Percentiles rank a stretch among this genome's conserved stretches.
These are phyloP conservation scores for Pythium aquatile DNA, from an alignment of 352 stramenopile species.

Conservation along the genomic window DNA sequence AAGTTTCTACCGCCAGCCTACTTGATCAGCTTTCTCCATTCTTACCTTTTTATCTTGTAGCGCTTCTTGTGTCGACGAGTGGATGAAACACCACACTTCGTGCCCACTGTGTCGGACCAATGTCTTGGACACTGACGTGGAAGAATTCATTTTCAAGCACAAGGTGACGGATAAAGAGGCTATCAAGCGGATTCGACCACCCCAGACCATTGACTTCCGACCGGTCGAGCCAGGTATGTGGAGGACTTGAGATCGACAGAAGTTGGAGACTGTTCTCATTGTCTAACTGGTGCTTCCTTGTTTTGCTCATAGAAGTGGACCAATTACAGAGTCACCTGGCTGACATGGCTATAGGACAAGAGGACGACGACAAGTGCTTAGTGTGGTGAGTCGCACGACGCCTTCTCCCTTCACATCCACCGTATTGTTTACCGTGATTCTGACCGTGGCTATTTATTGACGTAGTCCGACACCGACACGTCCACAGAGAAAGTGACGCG, in stretches of 20 bases:
- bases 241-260: neutral
- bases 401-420: neutral
- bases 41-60: constrained; percentile 28
- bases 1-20: constrained; percentile 18
- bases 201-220: constrained; percentile 62
- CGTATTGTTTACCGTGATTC: neutral
- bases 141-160: constrained; percentile 50
- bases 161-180: constrained; percentile 79
- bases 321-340: constrained; percentile 21
- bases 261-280: neutral
- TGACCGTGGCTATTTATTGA: no score
- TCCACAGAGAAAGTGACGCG: constrained; percentile 21
- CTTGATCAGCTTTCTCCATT: neutral
- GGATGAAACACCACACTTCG: constrained; percentile 85
- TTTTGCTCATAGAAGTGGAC: constrained; percentile 18
- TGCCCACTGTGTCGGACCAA: constrained; percentile 80
- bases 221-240: constrained; percentile 65
- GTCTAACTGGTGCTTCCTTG: neutral
- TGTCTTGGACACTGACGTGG: constrained; percentile 51
- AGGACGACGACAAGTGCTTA: constrained; percentile 34
- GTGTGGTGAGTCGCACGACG: constrained; percentile 26
- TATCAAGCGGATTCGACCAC: constrained; percentile 71
- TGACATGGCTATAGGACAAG: constrained; percentile 24
- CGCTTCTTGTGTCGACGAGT: constrained; percentile 82
- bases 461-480: constrained; percentile 23